Percentiles rank a stretch among this genome's conserved stretches.
Evolutionary conservation across 2,329 filamentous ascomycete species (phyloP).

Genomic region (Fusarium camptoceras): DNA sequence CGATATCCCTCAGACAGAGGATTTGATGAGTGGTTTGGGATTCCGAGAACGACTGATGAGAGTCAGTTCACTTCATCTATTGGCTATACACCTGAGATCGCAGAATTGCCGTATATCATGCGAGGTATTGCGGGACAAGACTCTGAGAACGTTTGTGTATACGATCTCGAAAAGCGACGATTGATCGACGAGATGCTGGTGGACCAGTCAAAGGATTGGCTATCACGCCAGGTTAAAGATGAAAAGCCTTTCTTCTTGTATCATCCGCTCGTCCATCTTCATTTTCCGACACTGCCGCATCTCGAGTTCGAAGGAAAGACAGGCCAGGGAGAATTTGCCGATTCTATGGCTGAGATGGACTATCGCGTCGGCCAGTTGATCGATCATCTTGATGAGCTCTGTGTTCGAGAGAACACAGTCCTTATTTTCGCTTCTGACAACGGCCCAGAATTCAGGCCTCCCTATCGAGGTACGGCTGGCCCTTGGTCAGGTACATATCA

Average conservation of each 20-base stretch:
- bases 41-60: conserved; percentile 53
- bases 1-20: conserved; percentile 52
- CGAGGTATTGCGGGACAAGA: conserved; percentile 41
- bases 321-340: conserved; percentile 48
- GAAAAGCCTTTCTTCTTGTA: conserved; percentile 50
- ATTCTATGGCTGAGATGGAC: conserved; percentile 52
- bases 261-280: conserved; percentile 50
- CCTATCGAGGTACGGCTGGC: conserved; percentile 50
- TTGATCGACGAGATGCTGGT: conserved; percentile 51
- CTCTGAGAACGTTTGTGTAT: conserved; percentile 49
- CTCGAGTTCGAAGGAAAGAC: conserved; percentile 47
- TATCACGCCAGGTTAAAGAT: conserved; percentile 41
- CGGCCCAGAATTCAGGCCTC: conserved; percentile 50
- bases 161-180: conserved; percentile 49
- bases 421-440: conserved; percentile 54
- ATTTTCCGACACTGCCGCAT: conserved; percentile 51
- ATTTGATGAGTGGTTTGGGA: conserved; percentile 54
- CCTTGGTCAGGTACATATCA: conserved; percentile 53
- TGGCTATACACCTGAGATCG: conserved; percentile 50
- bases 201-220: conserved; percentile 49
- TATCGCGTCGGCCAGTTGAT: conserved; percentile 49
- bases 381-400: conserved; percentile 48
- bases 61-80: conserved; percentile 51
- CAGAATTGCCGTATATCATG: conserved; percentile 53
- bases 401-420: conserved; percentile 48